Percentiles rank a stretch among this genome's conserved stretches.
phyloP scores from a whole-genome alignment of 1,139 yeast species.

The Geotrichum klebahnii region DNA sequence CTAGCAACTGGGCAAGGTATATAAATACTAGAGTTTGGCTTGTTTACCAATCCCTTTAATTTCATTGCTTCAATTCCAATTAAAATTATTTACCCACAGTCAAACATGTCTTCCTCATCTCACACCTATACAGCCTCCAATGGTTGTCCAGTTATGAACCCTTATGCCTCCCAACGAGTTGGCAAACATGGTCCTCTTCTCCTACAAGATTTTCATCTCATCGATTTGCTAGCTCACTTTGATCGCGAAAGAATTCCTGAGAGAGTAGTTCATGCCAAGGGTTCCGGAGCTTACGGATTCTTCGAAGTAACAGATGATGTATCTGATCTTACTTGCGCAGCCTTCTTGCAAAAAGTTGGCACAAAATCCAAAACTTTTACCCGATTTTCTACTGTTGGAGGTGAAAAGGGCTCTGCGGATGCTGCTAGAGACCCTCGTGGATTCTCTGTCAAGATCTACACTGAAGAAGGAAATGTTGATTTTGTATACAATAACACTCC shows the following conservation, averaged over 20 bases:
- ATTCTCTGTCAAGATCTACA: conserved; percentile 74
- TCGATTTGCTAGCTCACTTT: conserved; percentile 75
- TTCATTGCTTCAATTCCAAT: too few relatives aligned
- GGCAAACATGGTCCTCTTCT: conserved; percentile 73
- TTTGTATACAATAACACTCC: conserved; percentile 91
- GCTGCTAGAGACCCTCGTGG: conserved; percentile 91
- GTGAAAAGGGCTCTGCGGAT: conserved; percentile 80
- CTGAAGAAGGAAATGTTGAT: conserved; percentile 85
- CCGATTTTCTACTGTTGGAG: conserved; percentile 86
- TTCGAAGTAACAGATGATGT: conserved; percentile 82
- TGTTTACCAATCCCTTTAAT: too few relatives aligned
- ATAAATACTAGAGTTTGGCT: too few relatives aligned
- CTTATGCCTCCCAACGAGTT: conserved; percentile 70
- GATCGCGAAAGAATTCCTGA: conserved; percentile 87
- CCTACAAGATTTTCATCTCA: conserved; percentile 71
- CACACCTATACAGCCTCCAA: conserved; percentile 59
- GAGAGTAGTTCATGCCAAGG: conserved; percentile 87
- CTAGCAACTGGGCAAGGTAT: too few relatives aligned
- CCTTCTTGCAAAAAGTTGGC: conserved; percentile 67
- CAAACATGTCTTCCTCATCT: too few relatives aligned
- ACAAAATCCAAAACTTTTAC: conserved; percentile 70
- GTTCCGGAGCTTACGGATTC: conserved; percentile 79
- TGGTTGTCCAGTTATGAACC: conserved; percentile 63
- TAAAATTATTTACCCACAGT: too few relatives aligned
- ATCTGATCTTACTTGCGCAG: conserved; percentile 66